Evolutionary conservation across 345 rosid genomes (phyloP).

Genomic region (Murraya koenigii): DNA sequence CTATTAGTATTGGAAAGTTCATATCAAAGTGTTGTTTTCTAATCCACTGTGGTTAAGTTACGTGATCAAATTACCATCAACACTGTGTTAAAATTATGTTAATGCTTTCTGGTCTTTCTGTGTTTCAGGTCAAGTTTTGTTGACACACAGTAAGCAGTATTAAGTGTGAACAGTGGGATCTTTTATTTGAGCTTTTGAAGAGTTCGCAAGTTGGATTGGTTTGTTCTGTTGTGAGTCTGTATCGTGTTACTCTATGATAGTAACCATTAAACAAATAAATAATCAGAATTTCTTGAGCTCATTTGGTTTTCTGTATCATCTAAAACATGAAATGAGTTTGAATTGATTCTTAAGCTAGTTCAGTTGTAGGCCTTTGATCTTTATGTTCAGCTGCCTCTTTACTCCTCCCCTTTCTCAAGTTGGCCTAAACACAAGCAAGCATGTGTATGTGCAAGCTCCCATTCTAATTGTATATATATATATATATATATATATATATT

Average conservation of each 20-base stretch:
- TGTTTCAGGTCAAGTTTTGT: slow-evolving; percentile 4
- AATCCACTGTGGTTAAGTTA: not conserved
- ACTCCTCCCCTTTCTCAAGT: not conserved
- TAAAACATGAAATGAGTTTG: not conserved
- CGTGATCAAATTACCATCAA: not conserved
- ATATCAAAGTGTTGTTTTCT: too few species aligned
- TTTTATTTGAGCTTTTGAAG: not conserved
- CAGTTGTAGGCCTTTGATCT: not conserved
- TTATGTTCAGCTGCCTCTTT: not conserved
- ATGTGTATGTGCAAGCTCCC: too few species aligned
- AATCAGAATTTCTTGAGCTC: not conserved
- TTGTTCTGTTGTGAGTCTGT: not conserved
- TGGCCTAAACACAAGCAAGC: not conserved
- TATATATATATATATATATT: too few species aligned
- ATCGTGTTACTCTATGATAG: not conserved
- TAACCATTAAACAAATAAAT: not conserved
- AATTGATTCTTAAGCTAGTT: not conserved
- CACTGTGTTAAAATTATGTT: not conserved
- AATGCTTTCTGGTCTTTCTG: not conserved
- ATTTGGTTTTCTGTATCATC: too few species aligned
- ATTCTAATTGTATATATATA: too few species aligned
- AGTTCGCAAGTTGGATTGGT: not conserved
- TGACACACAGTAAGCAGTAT: not conserved
- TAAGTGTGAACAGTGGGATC: not conserved
- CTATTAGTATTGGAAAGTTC: not conserved